Percentiles rank a stretch among this genome's conserved stretches.
Conservation (phyloP, 441 rosid genomes). For the Mallotus repandus region DNA sequence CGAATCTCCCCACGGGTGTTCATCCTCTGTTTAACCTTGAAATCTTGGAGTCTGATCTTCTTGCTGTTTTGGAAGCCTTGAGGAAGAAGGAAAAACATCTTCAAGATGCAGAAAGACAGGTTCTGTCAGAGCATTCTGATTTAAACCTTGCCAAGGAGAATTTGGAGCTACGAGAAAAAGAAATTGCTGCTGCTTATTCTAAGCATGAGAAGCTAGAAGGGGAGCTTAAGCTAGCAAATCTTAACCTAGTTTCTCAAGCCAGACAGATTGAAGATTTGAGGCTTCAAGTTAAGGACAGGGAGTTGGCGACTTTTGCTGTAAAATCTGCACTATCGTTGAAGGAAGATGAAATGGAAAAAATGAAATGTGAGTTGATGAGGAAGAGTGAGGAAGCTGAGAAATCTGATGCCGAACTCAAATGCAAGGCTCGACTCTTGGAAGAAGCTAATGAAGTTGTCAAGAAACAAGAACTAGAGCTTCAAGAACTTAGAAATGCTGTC, state of each 20-base stretch:
- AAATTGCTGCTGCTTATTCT: conserved; percentile 44
- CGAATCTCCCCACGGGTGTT: conserved; percentile 28
- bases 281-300: conserved; percentile 51
- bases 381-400: conserved; percentile 48
- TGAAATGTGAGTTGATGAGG: conserved; percentile 42
- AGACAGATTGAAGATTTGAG: conserved; percentile 64
- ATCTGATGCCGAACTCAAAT: conserved; percentile 43
- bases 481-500: conserved; percentile 44
- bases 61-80: conserved; percentile 59
- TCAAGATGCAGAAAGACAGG: conserved; percentile 52
- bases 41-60: conserved; percentile 62
- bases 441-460: conserved; percentile 61
- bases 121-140: conserved; percentile 51
- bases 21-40: conserved; percentile 39
- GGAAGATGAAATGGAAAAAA: conserved; percentile 55
- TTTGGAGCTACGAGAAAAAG: conserved; percentile 48
- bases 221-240: conserved; percentile 54
- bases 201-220: conserved; percentile 56
- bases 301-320: conserved; percentile 43
- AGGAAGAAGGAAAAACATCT: conserved; percentile 70
- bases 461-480: conserved; percentile 63
- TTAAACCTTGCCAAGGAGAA: conserved; percentile 51
- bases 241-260: conserved; percentile 61
- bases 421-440: conserved; percentile 52
- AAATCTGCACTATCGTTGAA: conserved; percentile 44